phyloP scores from a whole-genome alignment of 2,329 filamentous ascomycete genomes.

The Diplocarpon mali region DNA sequence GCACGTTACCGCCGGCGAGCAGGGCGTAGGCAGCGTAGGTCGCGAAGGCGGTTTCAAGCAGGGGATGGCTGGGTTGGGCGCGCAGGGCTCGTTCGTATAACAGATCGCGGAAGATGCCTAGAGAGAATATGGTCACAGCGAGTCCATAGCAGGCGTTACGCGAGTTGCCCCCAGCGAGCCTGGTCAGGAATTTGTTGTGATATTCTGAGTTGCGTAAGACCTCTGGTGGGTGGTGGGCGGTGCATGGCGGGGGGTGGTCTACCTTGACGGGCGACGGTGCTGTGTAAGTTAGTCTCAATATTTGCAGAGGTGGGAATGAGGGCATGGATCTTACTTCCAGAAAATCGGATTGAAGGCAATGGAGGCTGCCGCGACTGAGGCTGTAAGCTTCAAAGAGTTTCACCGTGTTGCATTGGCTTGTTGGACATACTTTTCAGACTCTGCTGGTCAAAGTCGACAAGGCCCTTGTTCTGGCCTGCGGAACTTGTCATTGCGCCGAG shows the following conservation, averaged over 20 bases:
- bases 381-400: constrained; percentile 14
- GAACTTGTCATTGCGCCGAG: constrained; percentile 20
- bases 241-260: constrained; percentile 14
- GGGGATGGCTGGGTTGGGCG: constrained; percentile 62
- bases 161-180: constrained; percentile 68
- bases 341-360: constrained; percentile 98
- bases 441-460: constrained; percentile 53
- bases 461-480: constrained; percentile 18
- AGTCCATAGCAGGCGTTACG: constrained; percentile 81
- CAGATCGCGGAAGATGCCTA: constrained; percentile 80
- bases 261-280: constrained; percentile 78
- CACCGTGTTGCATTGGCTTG: neutral
- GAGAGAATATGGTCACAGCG: constrained; percentile 77
- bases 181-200: constrained; percentile 78
- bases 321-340: constrained; percentile 71
- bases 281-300: constrained; percentile 28
- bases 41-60: constrained; percentile 49
- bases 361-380: constrained; percentile 61
- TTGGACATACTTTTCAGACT: constrained; percentile 50
- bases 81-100: constrained; percentile 79
- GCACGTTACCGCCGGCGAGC: constrained; percentile 64
- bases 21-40: constrained; percentile 59
- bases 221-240: constrained; percentile 5
- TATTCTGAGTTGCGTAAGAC: constrained; percentile 54
- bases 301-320: neutral